These are phyloP conservation scores for Fusarium fracticaudum DNA, from an alignment of 2,329 filamentous ascomycete species.

Conservation along the genomic window DNA sequence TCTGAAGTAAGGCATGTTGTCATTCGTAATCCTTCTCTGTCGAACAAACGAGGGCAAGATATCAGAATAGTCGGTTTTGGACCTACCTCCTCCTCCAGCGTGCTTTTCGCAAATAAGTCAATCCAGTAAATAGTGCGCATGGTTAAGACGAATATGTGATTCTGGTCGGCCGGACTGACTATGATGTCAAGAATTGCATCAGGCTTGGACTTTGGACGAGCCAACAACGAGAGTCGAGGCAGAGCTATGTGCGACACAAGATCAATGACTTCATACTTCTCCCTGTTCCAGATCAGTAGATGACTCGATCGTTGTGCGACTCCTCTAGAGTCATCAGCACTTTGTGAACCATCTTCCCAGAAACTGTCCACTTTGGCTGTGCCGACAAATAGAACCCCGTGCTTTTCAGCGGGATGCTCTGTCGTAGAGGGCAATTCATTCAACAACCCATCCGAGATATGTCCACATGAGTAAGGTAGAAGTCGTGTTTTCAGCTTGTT, in stretches of 20 bases:
- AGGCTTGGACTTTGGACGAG: conserved; percentile 34
- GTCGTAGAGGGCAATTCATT: conserved; percentile 46
- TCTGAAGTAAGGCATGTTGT: conserved; percentile 41
- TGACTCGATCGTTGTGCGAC: conserved; percentile 33
- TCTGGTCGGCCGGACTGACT: conserved; percentile 55
- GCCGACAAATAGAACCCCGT: conserved; percentile 57
- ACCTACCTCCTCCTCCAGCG: not conserved
- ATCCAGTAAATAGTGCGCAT: conserved; percentile 60
- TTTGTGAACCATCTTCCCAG: conserved; percentile 27
- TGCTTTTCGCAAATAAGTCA: conserved; percentile 46
- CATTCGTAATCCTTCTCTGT: conserved; percentile 43
- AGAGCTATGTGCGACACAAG: conserved; percentile 46
- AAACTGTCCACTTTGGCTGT: conserved; percentile 33
- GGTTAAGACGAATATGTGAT: conserved; percentile 69
- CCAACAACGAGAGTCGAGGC: conserved; percentile 42
- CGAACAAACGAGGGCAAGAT: conserved; percentile 44
- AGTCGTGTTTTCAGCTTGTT: conserved; percentile 50
- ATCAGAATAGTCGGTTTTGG: conserved; percentile 41
- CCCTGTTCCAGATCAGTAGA: conserved; percentile 51
- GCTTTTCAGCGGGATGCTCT: conserved; percentile 47
- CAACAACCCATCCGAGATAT: conserved; percentile 54
- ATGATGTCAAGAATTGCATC: conserved; percentile 66
- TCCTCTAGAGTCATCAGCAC: not conserved
- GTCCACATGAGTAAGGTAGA: conserved; percentile 53
- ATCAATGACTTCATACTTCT: conserved; percentile 49